These are phyloP conservation scores for Lentinula detonsa DNA, from an alignment of 768 basidiomycete species.

Conservation along the genomic window DNA sequence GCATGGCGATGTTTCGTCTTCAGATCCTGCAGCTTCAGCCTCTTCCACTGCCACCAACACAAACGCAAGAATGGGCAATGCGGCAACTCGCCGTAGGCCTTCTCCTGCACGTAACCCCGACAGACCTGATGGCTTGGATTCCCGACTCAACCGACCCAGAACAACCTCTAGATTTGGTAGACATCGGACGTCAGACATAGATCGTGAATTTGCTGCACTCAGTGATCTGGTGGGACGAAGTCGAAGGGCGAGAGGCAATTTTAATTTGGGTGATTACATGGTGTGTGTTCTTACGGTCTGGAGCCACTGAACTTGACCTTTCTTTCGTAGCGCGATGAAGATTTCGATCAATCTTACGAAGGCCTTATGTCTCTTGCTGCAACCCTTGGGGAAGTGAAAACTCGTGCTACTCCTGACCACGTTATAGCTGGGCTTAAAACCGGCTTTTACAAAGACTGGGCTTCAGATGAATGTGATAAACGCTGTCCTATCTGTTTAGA, in stretches of 20 bases:
- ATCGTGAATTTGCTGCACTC: neutral
- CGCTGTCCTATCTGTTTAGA: conserved; percentile 84
- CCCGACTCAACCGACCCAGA: neutral
- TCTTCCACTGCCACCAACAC: neutral
- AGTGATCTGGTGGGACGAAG: neutral
- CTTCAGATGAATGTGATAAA: conserved; percentile 55
- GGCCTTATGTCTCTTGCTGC: conserved; percentile 52
- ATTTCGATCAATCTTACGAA: conserved; percentile 75
- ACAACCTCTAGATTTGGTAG: neutral
- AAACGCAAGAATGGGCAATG: neutral
- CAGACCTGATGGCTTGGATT: neutral
- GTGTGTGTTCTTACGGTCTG: conserved; percentile 29
- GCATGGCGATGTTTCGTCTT: neutral
- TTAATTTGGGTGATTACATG: conserved; percentile 40
- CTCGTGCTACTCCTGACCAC: conserved; percentile 56
- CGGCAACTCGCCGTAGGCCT: conserved; percentile 1
- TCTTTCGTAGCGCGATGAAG: conserved; percentile 58
- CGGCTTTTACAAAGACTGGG: conserved; percentile 65
- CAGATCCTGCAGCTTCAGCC: neutral
- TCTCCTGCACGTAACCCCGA: neutral
- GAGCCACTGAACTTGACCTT: conserved; percentile 8
- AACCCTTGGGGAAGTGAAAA: conserved; percentile 62
- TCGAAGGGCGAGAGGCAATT: conserved; percentile 10
- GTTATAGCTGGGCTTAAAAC: conserved; percentile 56
- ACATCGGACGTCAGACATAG: neutral